phyloP scores from a whole-genome alignment of 192 early-diverging fungal genomes.

The Backusella morwellensis region DNA sequence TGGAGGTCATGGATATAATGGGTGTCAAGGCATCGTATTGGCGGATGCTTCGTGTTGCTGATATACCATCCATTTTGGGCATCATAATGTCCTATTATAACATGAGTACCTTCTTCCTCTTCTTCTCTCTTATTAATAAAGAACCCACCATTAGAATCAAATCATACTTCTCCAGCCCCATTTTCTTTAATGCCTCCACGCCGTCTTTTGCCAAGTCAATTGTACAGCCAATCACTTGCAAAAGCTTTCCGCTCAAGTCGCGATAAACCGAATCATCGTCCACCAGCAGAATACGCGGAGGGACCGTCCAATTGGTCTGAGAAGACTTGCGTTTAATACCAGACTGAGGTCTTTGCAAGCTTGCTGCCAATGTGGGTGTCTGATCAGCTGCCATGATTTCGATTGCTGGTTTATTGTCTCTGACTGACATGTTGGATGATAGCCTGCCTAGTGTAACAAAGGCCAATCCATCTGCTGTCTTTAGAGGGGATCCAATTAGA shows the following conservation, averaged over 20 bases:
- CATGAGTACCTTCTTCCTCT: not conserved
- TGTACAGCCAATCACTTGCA: constrained; percentile 65
- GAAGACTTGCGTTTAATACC: not conserved
- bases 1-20: constrained; percentile 77
- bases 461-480: constrained; percentile 12
- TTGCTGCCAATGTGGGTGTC: constrained; percentile 2
- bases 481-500: constrained; percentile 9
- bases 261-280: constrained; percentile 70
- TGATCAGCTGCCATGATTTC: constrained; percentile 18
- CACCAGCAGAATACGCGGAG: constrained; percentile 55
- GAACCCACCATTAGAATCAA: constrained; percentile 66
- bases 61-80: constrained; percentile 69
- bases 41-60: constrained; percentile 67
- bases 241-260: constrained; percentile 46
- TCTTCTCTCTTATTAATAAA: not conserved
- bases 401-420: constrained; percentile 17
- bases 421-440: constrained; percentile 8
- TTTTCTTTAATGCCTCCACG: constrained; percentile 61
- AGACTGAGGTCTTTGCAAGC: not conserved
- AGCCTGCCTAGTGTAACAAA: constrained; percentile 18
- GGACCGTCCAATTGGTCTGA: constrained; percentile 22
- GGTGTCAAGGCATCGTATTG: constrained; percentile 69
- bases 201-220: constrained; percentile 73
- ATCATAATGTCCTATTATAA: constrained; percentile 63
- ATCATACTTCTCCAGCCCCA: constrained; percentile 66